Percentiles rank a stretch among this genome's conserved stretches.
phyloP scores from a whole-genome alignment of 1,284 basidiomycete genomes.

The Blastosporella zonata region DNA sequence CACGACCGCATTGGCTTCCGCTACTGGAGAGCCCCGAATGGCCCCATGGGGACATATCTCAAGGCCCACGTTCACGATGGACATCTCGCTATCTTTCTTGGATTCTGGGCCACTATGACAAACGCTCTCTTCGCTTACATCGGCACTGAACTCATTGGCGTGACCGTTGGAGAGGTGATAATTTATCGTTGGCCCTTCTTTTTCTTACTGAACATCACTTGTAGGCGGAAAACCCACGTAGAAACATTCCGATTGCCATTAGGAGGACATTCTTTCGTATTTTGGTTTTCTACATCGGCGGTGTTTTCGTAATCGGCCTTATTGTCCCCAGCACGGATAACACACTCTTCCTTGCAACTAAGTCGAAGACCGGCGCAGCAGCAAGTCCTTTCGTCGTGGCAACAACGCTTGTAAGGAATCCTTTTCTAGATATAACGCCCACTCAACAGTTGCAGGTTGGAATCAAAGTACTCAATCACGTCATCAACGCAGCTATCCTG shows the following conservation, averaged over 20 bases:
- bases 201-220: constrained; percentile 2
- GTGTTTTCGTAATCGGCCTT: constrained; percentile 67
- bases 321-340: constrained; percentile 49
- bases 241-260: constrained; percentile 46
- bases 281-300: constrained; percentile 67
- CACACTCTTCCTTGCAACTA: constrained; percentile 55
- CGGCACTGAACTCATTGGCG: constrained; percentile 48
- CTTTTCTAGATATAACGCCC: neutral
- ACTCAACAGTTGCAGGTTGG: constrained; percentile 42
- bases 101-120: constrained; percentile 57
- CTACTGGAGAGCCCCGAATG: constrained; percentile 53
- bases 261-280: constrained; percentile 47
- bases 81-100: constrained; percentile 50
- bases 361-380: constrained; percentile 57
- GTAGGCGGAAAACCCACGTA: constrained; percentile 43
- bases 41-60: constrained; percentile 47
- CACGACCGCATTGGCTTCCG: constrained; percentile 65
- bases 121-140: constrained; percentile 47
- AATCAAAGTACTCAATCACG: constrained; percentile 65
- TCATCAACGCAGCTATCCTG: constrained; percentile 65
- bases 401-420: constrained; percentile 39
- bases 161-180: constrained; percentile 46
- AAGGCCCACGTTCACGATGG: constrained; percentile 43
- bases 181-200: neutral
- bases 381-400: constrained; percentile 79